phyloP scores from a whole-genome alignment of 108 stramenopile genomes.

The Pseudonitzschia pungens region DNA sequence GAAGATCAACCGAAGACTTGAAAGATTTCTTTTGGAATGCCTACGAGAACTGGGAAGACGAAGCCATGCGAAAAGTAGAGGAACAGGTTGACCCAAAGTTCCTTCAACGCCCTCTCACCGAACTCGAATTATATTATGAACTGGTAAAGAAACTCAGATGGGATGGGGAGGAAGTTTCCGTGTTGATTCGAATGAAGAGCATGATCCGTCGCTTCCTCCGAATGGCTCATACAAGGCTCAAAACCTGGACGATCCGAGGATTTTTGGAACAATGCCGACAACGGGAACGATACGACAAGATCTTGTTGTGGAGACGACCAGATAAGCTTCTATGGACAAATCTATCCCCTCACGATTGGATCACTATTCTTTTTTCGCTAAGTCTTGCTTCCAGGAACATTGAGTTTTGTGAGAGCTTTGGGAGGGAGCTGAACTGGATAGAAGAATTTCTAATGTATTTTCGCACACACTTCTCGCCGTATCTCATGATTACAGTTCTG shows the following conservation, averaged over 20 bases:
- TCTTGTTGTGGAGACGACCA: background rate
- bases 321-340: background rate
- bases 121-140: conserved; percentile 1
- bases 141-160: background rate
- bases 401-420: background rate
- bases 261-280: background rate
- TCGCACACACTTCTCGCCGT: background rate
- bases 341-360: conserved; percentile 15
- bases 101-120: background rate
- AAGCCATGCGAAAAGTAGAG: conserved; percentile 3
- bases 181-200: background rate
- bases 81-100: background rate
- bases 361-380: background rate
- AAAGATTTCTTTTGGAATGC: background rate
- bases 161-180: background rate
- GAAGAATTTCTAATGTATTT: conserved; percentile 1
- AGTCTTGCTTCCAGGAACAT: background rate
- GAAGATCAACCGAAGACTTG: conserved; percentile 2
- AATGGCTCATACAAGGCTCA: background rate
- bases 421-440: background rate
- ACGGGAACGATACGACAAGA: background rate
- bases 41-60: background rate
- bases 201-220: background rate
- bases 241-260: background rate
- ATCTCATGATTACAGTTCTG: too few relatives aligned